Evolutionary conservation across 345 rosid genomes (phyloP), one percentile per base, ranked within the genome.

Genomic region (Brassica cretica): DNA sequence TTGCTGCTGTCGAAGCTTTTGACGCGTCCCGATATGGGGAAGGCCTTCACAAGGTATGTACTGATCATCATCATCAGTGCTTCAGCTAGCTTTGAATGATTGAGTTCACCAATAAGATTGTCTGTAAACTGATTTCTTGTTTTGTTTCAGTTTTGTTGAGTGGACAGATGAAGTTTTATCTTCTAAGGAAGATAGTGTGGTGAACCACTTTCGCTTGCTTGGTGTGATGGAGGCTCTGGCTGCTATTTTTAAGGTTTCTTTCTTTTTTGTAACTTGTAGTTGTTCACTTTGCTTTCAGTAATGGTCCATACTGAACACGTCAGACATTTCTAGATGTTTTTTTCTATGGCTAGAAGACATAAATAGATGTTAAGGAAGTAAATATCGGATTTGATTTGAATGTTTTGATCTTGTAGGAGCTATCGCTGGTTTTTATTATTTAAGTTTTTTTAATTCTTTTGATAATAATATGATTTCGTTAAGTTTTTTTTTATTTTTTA

Each of bases 181-280:
- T 73, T 86, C 88, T 29, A 67, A 72, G 41, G 82, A 68, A 68
- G 96, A 90, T 78, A 93, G 89, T 80, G 83, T 80, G 6, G n/a
- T 80, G 68, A 80, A 85, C 65, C 88, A 89, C 74, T 95, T 95
- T 79, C 89, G 76, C 83, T 83, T 91, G 76, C 86, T 93, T 70
- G 99, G 98, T 76, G 94, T 83, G n/a, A 82, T 90, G 81, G 98
- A 91, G 81, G 94, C 98, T 41, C 74, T 95, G 69, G 93, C 97
- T 82, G 86, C 97, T 76, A 88, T 91, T 82, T 94, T 93, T 78
- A 93, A 95, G 99, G 99, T 94, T 78, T 78, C 64, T 70, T 32
- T 71, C 24, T 78, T 55, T 39, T 44, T 44, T 19, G 60, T 53
- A 55, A 53, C 58, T 63, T 65, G 12, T 68, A 55, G 58, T 69